Evolutionary conservation across 2,329 filamentous ascomycete species (phyloP), one percentile per base, ranked within the genome.

Genomic region (Exophiala calicioides): DNA sequence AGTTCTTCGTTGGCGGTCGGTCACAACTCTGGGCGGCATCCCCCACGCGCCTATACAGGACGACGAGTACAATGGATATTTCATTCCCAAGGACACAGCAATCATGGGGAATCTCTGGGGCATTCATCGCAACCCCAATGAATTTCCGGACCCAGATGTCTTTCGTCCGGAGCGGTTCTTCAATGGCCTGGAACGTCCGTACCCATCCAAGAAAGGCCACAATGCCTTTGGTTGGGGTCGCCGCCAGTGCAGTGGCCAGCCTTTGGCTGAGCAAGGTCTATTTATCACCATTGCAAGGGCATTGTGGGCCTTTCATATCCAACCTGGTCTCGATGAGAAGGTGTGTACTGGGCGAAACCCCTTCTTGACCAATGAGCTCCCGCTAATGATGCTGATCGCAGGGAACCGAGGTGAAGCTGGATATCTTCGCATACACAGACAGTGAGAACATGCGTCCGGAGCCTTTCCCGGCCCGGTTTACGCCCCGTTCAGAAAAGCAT

Each of bases 141-240:
- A 71, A 20, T 72, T 71, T 58, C 65, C 65, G 0, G 45, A 65
- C 5, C 60, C 64, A 62, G 62, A 63, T 47, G 24, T n/a, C 0
- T 77, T 76, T 60, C 63, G 65, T 1, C 74, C 74, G 0, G 70
- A 72, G 18, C 65, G 74, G 0, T 73, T 68, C 52, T 52, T 75
- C 0, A 60, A 52, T 10, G 47, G 47, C 3, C 46, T 50, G 5
- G 47, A 54, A 24, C 65, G 74, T 3, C 73, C 73, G 0, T 78
- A 78, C 49, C 73, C 74, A 1, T 66, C 68, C 7, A 73, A 76
- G 51, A 68, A 65, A 39, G 72, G 73, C 0, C 76, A 78, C 57
- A 78, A 78, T 72, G 76, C 76, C 2, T 79, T 80, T 57, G 77
- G 77, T 19, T 80, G 76, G 73, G 78, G 78, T 5, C 68, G 77